phyloP scores from a whole-genome alignment of 495 filamentous ascomycete species.

The Bryoglossum gracile region DNA sequence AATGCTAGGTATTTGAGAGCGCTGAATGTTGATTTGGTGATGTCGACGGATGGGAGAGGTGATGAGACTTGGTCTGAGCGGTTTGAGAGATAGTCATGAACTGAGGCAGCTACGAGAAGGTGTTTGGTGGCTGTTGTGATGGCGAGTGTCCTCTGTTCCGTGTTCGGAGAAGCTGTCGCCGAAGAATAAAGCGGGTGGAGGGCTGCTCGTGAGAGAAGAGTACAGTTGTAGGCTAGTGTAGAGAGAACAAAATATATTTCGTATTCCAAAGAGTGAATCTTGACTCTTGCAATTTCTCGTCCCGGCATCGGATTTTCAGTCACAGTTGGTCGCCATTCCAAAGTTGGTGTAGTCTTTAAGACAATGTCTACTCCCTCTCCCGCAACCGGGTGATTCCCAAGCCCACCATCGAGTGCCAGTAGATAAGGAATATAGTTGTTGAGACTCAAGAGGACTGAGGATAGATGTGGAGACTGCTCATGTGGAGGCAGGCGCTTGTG shows the following conservation, averaged over 20 bases:
- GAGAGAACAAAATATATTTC: conserved; percentile 74
- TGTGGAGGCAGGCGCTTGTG: conserved; percentile 69
- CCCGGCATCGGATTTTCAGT: conserved; percentile 48
- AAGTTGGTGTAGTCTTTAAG: conserved; percentile 35
- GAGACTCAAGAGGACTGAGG: conserved; percentile 56
- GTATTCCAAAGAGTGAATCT: conserved; percentile 68
- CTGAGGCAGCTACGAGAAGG: conserved; percentile 70
- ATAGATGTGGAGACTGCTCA: conserved; percentile 58
- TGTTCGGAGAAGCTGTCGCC: conserved; percentile 50
- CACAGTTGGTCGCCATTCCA: conserved; percentile 82
- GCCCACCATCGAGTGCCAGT: conserved; percentile 60
- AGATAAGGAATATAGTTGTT: conserved; percentile 76
- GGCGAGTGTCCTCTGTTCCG: conserved; percentile 58
- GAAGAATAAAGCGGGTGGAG: conserved; percentile 45
- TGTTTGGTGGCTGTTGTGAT: conserved; percentile 69
- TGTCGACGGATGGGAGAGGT: conserved; percentile 46
- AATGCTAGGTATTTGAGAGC: conserved; percentile 68
- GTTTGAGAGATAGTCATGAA: conserved; percentile 60
- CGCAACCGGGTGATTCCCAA: conserved; percentile 44
- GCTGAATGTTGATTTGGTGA: conserved; percentile 55
- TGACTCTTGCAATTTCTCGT: conserved; percentile 52
- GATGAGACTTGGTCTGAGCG: conserved; percentile 28
- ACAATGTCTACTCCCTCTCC: conserved; percentile 59
- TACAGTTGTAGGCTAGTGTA: conserved; percentile 66
- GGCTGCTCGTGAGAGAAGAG: conserved; percentile 55